Conservation (phyloP, 164 flowering plant species). For the Vitis rupestris region DNA sequence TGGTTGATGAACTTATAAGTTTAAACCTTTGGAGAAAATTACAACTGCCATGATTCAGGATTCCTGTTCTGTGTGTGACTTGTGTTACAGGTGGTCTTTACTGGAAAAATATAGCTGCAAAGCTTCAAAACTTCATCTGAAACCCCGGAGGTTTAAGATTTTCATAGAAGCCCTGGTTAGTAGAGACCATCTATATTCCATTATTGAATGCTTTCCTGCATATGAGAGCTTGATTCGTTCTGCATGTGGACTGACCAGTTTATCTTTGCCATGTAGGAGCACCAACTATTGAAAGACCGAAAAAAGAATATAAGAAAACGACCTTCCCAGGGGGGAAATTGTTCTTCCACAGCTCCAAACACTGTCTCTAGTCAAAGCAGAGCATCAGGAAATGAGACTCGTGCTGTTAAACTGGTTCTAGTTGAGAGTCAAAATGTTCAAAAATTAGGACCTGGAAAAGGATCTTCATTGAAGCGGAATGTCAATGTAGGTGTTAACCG, state of each 20-base stretch:
- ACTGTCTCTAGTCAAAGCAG: conserved; percentile 44
- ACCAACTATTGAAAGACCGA: conserved; percentile 91
- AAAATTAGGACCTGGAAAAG: conserved; percentile 64
- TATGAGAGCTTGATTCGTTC: conserved; percentile 1
- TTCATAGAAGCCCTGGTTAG: conserved; percentile 93
- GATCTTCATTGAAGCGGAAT: conserved; percentile 55
- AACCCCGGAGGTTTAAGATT: conserved; percentile 90
- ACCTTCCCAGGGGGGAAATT: conserved; percentile 50
- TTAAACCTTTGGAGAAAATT: background rate
- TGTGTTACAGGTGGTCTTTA: conserved; percentile 84
- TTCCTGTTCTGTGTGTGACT: background rate
- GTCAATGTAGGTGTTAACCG: conserved; percentile 43
- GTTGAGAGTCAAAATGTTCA: conserved; percentile 69
- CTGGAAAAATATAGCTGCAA: conserved; percentile 95
- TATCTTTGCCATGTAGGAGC: conserved; percentile 61
- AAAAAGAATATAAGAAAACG: conserved; percentile 66
- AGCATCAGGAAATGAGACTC: conserved; percentile 51
- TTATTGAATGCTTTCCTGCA: background rate
- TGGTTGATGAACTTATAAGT: background rate
- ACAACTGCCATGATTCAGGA: background rate
- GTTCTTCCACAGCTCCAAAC: conserved; percentile 35
- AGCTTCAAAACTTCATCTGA: conserved; percentile 93
- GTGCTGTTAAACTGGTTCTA: conserved; percentile 50
- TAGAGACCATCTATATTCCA: conserved; percentile 12
- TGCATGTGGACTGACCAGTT: conserved; percentile 15